phyloP scores from a whole-genome alignment of 352 stramenopile genomes.

The Pythium diclinum region DNA sequence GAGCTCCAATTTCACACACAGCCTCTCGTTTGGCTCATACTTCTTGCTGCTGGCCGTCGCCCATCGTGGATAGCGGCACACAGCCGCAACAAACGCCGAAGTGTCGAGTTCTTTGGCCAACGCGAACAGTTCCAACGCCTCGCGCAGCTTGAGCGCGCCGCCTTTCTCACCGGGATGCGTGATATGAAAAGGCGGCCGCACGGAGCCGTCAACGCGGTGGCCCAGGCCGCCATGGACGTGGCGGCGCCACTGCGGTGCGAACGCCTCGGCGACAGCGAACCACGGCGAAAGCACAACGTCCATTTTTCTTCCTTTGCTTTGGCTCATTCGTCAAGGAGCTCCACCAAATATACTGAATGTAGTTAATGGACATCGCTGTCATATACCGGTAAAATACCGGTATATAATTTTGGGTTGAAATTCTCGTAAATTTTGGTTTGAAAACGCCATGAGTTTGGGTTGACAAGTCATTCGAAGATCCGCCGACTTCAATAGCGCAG shows the following conservation, averaged over 20 bases:
- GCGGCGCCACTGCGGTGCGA: slow-evolving; percentile 1
- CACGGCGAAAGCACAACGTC: not conserved
- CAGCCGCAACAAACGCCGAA: not conserved
- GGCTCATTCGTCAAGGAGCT: not conserved
- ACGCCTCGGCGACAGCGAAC: not conserved
- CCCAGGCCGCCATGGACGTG: not conserved
- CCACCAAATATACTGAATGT: not conserved
- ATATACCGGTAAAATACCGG: no score
- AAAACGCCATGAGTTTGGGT: no score
- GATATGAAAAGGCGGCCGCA: not conserved
- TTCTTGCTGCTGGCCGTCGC: not conserved
- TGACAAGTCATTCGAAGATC: no score
- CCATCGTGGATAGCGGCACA: not conserved
- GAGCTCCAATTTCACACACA: not conserved
- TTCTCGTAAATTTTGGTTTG: no score
- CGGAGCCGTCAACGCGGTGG: not conserved
- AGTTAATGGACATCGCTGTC: no score
- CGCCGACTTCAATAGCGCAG: no score
- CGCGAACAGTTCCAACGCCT: slow-evolving; percentile 3
- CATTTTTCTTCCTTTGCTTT: not conserved
- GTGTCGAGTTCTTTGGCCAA: not conserved
- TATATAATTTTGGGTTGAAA: no score
- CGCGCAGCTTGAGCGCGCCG: not conserved
- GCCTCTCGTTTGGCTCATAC: not conserved
- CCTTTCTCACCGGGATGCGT: not conserved